Evolutionary conservation across 805 yeast genomes (phyloP).

Genomic region (Pichia cephalocereana): DNA sequence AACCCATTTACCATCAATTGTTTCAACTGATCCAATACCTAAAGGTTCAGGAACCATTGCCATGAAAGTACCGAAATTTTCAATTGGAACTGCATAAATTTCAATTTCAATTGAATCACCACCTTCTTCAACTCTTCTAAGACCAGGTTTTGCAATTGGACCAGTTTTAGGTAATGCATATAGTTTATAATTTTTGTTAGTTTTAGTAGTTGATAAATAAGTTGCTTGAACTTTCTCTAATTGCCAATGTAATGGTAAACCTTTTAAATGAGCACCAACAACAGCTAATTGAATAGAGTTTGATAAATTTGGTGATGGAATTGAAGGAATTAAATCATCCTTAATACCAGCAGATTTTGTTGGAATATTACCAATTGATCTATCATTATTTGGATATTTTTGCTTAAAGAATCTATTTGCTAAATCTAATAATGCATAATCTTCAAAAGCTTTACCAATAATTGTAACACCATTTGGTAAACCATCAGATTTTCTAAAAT

Average conservation of each 20-base stretch:
- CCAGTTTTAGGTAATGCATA: slow-evolving; percentile 80
- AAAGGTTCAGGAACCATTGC: slow-evolving; percentile 88
- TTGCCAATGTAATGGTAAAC: slow-evolving; percentile 92
- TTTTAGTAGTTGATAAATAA: slow-evolving; percentile 53
- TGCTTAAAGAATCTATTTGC: slow-evolving; percentile 61
- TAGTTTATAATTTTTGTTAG: slow-evolving; percentile 62
- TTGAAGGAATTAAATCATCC: slow-evolving; percentile 36
- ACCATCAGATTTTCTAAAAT: slow-evolving; percentile 71
- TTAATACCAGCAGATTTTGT: slow-evolving; percentile 19
- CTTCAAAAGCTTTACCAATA: slow-evolving; percentile 73
- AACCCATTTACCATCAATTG: slow-evolving; percentile 71
- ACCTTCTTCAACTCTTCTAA: slow-evolving; percentile 49
- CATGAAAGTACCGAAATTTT: slow-evolving; percentile 73
- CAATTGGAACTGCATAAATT: slow-evolving; percentile 73
- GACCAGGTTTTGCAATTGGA: slow-evolving; percentile 83
- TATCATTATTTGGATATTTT: slow-evolving; percentile 33
- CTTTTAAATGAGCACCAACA: slow-evolving; percentile 91
- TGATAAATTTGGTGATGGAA: slow-evolving; percentile 37
- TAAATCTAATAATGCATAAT: slow-evolving; percentile 77
- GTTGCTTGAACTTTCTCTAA: slow-evolving; percentile 74
- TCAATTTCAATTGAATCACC: slow-evolving; percentile 69
- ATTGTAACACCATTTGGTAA: slow-evolving; percentile 87
- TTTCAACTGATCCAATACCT: slow-evolving; percentile 90
- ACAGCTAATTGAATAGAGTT: slow-evolving; percentile 68
- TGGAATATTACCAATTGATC: slow-evolving; percentile 44